phyloP scores from a whole-genome alignment of 179 eudicot species.

The Gypsophila paniculata region DNA sequence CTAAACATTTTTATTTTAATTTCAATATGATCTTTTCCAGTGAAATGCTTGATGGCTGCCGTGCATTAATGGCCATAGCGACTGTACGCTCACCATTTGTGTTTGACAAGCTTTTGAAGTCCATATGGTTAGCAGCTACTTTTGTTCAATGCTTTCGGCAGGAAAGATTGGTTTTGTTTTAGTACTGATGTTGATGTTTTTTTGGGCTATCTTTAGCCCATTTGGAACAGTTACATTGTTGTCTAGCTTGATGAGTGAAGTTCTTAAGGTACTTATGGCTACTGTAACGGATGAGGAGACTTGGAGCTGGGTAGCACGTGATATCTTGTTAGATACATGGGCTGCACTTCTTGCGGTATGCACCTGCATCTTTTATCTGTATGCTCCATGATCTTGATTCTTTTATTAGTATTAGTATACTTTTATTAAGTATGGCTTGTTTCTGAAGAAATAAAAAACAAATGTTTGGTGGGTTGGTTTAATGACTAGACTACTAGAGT shows the following conservation, averaged over 20 bases:
- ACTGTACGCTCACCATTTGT: conserved; percentile 62
- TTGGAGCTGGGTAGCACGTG: conserved; percentile 97
- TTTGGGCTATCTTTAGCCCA: conserved; percentile 54
- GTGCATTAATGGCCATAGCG: conserved; percentile 79
- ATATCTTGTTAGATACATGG: conserved; percentile 94
- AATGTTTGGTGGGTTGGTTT: background rate
- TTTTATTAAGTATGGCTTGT: background rate
- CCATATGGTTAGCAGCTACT: conserved; percentile 57
- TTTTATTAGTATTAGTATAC: background rate
- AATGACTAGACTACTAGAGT: background rate
- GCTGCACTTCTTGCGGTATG: conserved; percentile 75
- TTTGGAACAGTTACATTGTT: conserved; percentile 78
- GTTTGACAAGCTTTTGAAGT: conserved; percentile 73
- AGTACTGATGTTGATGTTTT: conserved; percentile 10
- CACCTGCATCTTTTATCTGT: conserved; percentile 13
- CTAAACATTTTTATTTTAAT: background rate
- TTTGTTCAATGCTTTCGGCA: background rate
- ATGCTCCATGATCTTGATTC: background rate
- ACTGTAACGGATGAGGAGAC: conserved; percentile 78
- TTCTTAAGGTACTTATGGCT: conserved; percentile 59
- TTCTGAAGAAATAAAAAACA: background rate
- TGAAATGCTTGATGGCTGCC: conserved; percentile 99
- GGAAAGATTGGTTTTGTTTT: conserved; percentile 2
- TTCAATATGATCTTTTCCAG: conserved; percentile 29
- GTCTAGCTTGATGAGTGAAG: conserved; percentile 86